Evolutionary conservation across 768 basidiomycete genomes (phyloP), one percentile per base, ranked within the genome.

Genomic region (Leccinellum rugosiceps): DNA sequence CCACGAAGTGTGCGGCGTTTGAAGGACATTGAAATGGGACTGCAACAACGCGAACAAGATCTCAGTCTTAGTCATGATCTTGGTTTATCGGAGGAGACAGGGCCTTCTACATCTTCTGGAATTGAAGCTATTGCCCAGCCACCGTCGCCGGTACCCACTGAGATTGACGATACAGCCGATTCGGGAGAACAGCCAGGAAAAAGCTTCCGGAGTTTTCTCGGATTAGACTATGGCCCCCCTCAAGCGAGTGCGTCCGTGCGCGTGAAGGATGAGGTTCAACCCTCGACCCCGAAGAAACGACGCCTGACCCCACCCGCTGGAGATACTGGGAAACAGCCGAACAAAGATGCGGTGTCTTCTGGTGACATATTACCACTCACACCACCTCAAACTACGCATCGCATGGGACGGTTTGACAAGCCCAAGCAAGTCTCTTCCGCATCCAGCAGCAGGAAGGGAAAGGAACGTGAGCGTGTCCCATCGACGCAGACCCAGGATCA

Each of bases 371-470:
- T 61, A 14, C 48, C 53, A n/a, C 58, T 59, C 21, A 72, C 72
- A 7, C 72, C 72, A 3, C 71, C 71, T 25, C 52, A 64, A 50
- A 73, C 65, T 17, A 59, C 31, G 19, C 70, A 51, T n/a, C 64
- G 64, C 5, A 17, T 6, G 17, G 1, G 38, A 14, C 54, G 25
- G 15, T 9, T 52, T 50, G 48, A 50, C 30, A 53, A 23, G 17
- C 47, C 44, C 4, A 17, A 26, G 34, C 30, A 50, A 8, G 32
- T 41, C 34, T 32, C 64, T 55, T 54, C 55, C 17, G 53, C 34
- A 26, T 38, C 25, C 15, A 57, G 51, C 31, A 72, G 55, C 52
- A 62, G 62, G 31, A 68, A 68, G 52, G 68, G 62, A 21, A 74
- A 73, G 50, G 72, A 61, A 47, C 68, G 69, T 17, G 67, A 63